Base-by-base conservation (phyloP, 352 stramenopile genomes). In the Phytopythium cucurbitacearum region DNA sequence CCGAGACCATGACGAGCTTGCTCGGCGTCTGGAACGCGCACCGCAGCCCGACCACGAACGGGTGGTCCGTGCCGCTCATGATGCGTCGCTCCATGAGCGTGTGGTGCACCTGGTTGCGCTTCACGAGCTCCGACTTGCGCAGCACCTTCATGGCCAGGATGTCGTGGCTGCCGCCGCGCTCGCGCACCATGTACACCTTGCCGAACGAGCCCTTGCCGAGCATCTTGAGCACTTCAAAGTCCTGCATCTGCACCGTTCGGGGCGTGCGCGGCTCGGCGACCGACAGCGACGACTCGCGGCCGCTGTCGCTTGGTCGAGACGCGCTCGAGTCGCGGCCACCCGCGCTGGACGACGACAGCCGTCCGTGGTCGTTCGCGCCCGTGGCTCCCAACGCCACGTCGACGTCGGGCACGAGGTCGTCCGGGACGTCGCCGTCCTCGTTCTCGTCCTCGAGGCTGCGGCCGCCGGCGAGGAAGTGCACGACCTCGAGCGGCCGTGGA, bases 171-270 rank as follows among this genome's bases (percentile, higher is more conserved):
- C 65, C 68, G 5, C 57, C 56, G 37, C 92, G 91, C 60, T 98
- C 90, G 50, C 87, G 80, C 6, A 98, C 97, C 48, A 99, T 89
- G 69, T 98, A 99, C 34, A 99, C 97, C 64, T 98, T 98, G 64
- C 94, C 94, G 70, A 98, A 98, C 5, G 85, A 98, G 34, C 95
- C 95, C 62, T 99, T 98, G 40, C 96, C 96, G 62, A 98, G 95
- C 71, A 98, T 97, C 69, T 98, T 98, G 34, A 99, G 83, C 53
- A 99, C 96, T 59, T 98, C 94, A 71, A 99, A 99, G 60, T 95
- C 87, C 49, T 77, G 67, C 75, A 91, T 87, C 2, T 65, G 72
- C 39, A 94, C 73, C 13, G 79, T 53, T 16, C 69, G 60, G 16
- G 48, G 48, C 48, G 48, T 38, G 0, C 34, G 13, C 7, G 45